These are phyloP conservation scores for Xylaria acuta DNA, from an alignment of 495 filamentous ascomycete species.

Conservation along the genomic window DNA sequence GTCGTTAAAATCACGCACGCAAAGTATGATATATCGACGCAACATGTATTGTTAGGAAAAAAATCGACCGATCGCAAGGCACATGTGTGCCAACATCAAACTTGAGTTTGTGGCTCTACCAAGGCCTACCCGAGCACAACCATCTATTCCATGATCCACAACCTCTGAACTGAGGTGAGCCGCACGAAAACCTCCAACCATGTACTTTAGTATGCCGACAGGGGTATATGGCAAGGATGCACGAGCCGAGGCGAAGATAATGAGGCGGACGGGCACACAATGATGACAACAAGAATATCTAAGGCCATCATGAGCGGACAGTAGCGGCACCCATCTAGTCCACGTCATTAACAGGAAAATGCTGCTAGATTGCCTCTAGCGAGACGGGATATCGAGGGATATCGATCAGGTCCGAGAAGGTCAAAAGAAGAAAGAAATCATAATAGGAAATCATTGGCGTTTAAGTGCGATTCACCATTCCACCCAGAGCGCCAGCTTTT, in stretches of 20 bases:
- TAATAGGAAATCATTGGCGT: constrained; percentile 22
- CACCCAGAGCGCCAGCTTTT: constrained; percentile 30
- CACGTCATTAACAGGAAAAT: constrained; percentile 18
- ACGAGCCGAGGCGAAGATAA: constrained; percentile 21
- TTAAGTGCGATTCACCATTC: constrained; percentile 21
- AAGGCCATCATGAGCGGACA: neutral
- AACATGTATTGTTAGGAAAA: constrained; percentile 30
- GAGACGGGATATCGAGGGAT: constrained; percentile 18
- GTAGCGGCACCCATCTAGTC: neutral
- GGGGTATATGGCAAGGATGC: constrained; percentile 27
- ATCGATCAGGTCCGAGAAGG: constrained; percentile 9
- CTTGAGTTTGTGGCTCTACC: constrained; percentile 6
- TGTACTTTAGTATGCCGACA: constrained; percentile 27
- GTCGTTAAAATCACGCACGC: constrained; percentile 9
- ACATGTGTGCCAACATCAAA: constrained; percentile 21
- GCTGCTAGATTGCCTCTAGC: constrained; percentile 23
- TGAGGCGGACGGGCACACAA: neutral
- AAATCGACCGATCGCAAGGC: constrained; percentile 23
- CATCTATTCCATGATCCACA: constrained; percentile 24
- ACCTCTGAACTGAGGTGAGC: constrained; percentile 21
- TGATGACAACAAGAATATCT: constrained; percentile 21
- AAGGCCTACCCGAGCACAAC: constrained; percentile 21
- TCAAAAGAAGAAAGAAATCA: constrained; percentile 25
- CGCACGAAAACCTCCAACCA: constrained; percentile 26
- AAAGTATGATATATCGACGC: constrained; percentile 24